Evolutionary conservation across 768 basidiomycete genomes (phyloP), one percentile per base, ranked within the genome.

Genomic region (Auricularia sp.): DNA sequence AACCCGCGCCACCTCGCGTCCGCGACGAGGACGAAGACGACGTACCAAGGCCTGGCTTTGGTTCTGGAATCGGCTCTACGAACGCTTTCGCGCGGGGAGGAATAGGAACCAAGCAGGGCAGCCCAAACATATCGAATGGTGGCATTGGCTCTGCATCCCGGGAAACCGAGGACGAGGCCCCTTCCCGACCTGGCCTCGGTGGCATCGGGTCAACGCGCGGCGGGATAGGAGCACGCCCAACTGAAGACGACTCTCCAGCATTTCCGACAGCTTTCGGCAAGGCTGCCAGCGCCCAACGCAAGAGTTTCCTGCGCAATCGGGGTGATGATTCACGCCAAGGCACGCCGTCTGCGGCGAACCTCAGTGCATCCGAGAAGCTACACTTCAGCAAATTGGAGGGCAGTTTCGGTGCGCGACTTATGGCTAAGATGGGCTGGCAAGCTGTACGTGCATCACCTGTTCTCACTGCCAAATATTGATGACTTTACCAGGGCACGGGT

Each of bases 401-500:
- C 16, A 81, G 89, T 0, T 87, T 93, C 67, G 96, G 94, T 69
- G 90, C 95, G 21, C 87, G 88, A 65, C 85, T 98, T 84, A 83
- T 99, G 29, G 84, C 84, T 36, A 98, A 95, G 78, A 94, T 95
- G 89, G 97, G 97, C 7, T 99, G 97, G 96, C 80, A 87, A 71
- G 78, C 87, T 0, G 96, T 80, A 36, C 42, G 69, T 68, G 35
- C n/a, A 42, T 10, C 33, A 18, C n/a, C 3, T 33, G 37, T 44
- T 29, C 21, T 62, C 16, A 36, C 36, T 54, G 24, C 44, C 54
- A 33, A 63, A 44, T 42, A 6, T 64, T 64, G 45, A 56, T 24
- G 10, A 3, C 18, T 63, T 10, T 59, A 56, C 8, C 45, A 72
- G 71, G 72, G 88, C 3, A 80, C 81, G 3, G 94, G 94, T 69